Evolutionary conservation across 768 basidiomycete species (phyloP).

Genomic region (Cystobasidium tubakii): DNA sequence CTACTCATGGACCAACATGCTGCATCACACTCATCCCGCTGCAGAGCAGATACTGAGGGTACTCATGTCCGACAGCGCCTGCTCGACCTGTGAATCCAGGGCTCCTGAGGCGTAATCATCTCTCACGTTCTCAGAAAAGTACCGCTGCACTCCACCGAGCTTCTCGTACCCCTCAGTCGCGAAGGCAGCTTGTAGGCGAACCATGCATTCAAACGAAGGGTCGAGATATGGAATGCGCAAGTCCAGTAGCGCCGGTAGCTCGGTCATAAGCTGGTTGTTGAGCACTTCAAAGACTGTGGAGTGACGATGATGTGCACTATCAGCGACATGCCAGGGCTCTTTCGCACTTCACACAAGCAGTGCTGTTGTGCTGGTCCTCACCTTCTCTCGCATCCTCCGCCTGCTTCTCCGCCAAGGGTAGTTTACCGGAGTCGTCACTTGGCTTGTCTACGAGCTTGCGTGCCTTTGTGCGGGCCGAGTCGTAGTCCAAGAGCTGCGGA

Average conservation of each 20-base stretch:
- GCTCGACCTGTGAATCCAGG: conserved; percentile 94
- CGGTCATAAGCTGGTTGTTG: conserved; percentile 82
- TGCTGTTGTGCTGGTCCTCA: background rate
- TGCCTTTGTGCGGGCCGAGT: conserved; percentile 79
- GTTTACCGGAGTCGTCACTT: conserved; percentile 81
- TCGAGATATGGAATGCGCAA: conserved; percentile 96
- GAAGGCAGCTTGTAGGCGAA: conserved; percentile 89
- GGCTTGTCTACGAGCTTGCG: conserved; percentile 88
- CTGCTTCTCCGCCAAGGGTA: conserved; percentile 83
- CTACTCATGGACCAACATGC: background rate
- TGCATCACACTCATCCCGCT: background rate
- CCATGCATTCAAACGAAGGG: conserved; percentile 88
- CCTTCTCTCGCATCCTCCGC: conserved; percentile 82
- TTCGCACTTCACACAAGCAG: background rate
- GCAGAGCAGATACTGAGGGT: conserved; percentile 66
- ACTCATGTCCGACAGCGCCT: conserved; percentile 92
- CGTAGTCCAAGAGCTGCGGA: conserved; percentile 82
- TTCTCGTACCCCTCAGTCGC: conserved; percentile 98
- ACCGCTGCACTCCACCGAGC: conserved; percentile 87
- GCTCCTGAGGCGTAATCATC: conserved; percentile 97
- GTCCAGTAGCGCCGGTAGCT: conserved; percentile 86
- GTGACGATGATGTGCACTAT: no score
- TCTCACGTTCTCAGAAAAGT: conserved; percentile 38
- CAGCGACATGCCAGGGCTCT: no score
- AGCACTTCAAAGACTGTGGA: conserved; percentile 72